Evolutionary conservation across 2,329 filamentous ascomycete species (phyloP), one percentile per base, ranked within the genome.

Genomic region (Fusarium avenaceum): DNA sequence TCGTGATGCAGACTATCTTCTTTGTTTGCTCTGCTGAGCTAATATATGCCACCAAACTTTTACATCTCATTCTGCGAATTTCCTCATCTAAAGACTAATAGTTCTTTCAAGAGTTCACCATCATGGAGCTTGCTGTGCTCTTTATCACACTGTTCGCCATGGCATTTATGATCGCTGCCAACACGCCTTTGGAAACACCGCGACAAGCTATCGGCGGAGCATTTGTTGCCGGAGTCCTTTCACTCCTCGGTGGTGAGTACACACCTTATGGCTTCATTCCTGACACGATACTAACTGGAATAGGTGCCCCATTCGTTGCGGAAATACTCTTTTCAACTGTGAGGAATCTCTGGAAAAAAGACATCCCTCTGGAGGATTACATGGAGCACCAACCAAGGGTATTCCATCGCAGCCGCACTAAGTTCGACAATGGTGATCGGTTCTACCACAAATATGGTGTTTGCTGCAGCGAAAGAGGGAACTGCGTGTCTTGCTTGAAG

Each of bases 391-490:
- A 10, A 17, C 20, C n/a, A 9, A 39, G 14, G 20, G 6, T 7
- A 2, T 22, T 39, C 4, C 3, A 19, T 28, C 24, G 15, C 6
- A n/a, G 19, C 8, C 38, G 43, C 19, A 24, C 10, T 17, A 39
- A 40, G 22, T 40, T 63, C 32, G 35, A 22, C 20, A 24, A 17
- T 6, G 4, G 15, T 8, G 47, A 54, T 39, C 44, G 30, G 4
- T 60, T 49, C 24, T 48, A 61, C 14, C 59, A 32, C n/a, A 28
- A 11, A 13, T 35, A 19, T 19, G 60, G 60, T 15, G 17, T 63
- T 20, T 63, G 49, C 15, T 63, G 60, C 19, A n/a, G 20, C 14
- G 32, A 24, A 9, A n/a, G 24, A 13, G 39, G 39, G 3, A 17
- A 39, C 10, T 63, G 57, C n/a, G 20, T 24, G 14, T 56, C 32